These are phyloP conservation scores for Globisporangium spinosum DNA, from an alignment of 352 stramenopile species.

Conservation along the genomic window DNA sequence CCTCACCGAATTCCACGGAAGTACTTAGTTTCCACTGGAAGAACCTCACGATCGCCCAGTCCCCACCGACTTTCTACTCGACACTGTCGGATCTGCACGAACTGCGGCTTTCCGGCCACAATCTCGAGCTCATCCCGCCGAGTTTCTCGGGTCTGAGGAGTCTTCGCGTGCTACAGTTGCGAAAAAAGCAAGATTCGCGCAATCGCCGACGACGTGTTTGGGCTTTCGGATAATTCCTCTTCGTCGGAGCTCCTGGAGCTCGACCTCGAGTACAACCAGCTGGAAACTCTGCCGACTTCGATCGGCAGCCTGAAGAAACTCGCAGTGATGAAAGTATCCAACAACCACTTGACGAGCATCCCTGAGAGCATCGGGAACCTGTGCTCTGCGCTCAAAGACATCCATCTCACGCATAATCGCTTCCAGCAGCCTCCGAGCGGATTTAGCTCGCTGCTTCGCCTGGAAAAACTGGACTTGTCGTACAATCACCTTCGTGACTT, in stretches of 20 bases:
- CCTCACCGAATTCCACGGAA: constrained; percentile 16
- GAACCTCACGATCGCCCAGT: constrained; percentile 38
- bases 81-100: constrained; percentile 36
- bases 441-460: constrained; percentile 24
- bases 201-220: constrained; percentile 46
- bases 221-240: constrained; percentile 1
- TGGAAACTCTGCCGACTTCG: constrained; percentile 36
- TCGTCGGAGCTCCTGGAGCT: constrained; percentile 38
- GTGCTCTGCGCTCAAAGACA: constrained; percentile 24
- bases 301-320: constrained; percentile 42
- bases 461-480: constrained; percentile 59
- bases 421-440: constrained; percentile 26
- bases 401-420: constrained; percentile 57
- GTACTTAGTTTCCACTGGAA: constrained; percentile 73
- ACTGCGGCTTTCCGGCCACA: constrained; percentile 58
- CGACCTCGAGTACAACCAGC: constrained; percentile 65
- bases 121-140: constrained; percentile 35
- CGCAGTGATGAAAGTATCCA: constrained; percentile 34
- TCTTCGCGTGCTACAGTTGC: constrained; percentile 57
- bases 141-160: constrained; percentile 33
- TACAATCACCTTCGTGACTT: constrained; percentile 61
- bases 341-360: constrained; percentile 42
- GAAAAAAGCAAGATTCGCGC: constrained; percentile 52
- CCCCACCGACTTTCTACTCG: constrained; percentile 51
- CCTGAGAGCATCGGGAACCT: constrained; percentile 39